Base-by-base conservation (phyloP, 2,329 filamentous ascomycete genomes). In the Colletotrichum sp. region DNA sequence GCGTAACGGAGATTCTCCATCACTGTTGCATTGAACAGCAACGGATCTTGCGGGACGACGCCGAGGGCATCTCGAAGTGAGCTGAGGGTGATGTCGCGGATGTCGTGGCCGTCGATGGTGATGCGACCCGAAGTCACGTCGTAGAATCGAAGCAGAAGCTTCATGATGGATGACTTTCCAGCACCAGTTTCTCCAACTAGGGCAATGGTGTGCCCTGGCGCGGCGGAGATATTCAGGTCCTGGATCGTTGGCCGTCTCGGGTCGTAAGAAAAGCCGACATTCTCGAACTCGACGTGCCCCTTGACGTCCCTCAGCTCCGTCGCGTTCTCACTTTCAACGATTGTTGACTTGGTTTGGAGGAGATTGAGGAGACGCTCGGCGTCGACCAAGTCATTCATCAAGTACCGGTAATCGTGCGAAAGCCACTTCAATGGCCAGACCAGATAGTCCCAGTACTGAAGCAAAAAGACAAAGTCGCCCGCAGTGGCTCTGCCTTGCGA, bases 21-120 rank as follows among this genome's bases (percentile, higher is more conserved):
- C n/a, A 95, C 62, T 69, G 82, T 83, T 76, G 92, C 92, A 82
- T 93, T 91, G 80, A 95, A 95, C 0, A 96, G 88, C 0, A 92
- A 92, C 10, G 94, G 90, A 81, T 96, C 94, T 82, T 96, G 94
- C 3, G 93, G 91, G 1, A 96, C 94, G 0, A 96, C 89, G 2
- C 93, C 83, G 18, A 87, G 81, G 16, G 81, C 79, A 28, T 78
- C 79, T 6, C 85, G 83, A 68, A 86, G 83, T 1, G 78, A 78
- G 12, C 80, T 76, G 1, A 84, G 77, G 18, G 81, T 81, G 57
- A 85, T 77, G 44, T 85, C 81, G 5, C 78, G 62, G 6, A 77
- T 60, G 16, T 72, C 72, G 26, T 68, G 32, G 8, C 68, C 68
- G 15, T 86, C 81, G 30, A 77, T 67, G 1, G 68, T 68, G 52